A percentile compares a stretch with the other conserved stretches of the same genome.
Evolutionary conservation across 2,329 filamentous ascomycete genomes (phyloP).

Genomic region (Dactylonectria macrodidyma): DNA sequence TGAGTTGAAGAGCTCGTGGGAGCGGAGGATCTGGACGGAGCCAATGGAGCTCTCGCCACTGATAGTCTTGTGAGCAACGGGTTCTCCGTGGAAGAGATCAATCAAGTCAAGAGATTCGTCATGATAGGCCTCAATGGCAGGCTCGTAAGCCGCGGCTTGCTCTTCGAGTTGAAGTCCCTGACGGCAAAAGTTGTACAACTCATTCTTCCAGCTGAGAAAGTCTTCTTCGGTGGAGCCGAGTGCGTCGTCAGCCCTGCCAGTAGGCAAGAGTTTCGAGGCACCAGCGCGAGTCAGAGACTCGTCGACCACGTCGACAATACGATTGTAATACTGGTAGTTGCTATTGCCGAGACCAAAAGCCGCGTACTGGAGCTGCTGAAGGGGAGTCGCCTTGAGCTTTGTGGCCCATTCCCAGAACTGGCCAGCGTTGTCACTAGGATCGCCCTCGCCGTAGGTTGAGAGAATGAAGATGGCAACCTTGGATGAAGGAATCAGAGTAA

Average conservation of each 20-base stretch:
- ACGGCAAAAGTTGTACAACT: conserved; percentile 39
- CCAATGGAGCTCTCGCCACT: conserved; percentile 31
- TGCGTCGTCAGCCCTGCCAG: conserved; percentile 49
- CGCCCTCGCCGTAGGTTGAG: conserved; percentile 55
- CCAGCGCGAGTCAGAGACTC: conserved; percentile 41
- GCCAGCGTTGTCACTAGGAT: conserved; percentile 53
- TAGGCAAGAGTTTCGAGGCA: conserved; percentile 39
- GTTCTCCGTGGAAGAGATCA: conserved; percentile 34
- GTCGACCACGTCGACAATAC: conserved; percentile 45
- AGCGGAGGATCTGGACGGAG: conserved; percentile 22
- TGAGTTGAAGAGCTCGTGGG: conserved; percentile 43
- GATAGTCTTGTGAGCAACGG: conserved; percentile 38
- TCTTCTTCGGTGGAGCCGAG: conserved; percentile 50
- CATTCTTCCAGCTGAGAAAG: conserved; percentile 51
- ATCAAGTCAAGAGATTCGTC: conserved; percentile 33
- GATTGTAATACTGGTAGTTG: conserved; percentile 54
- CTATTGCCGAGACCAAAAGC: conserved; percentile 54
- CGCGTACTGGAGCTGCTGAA: conserved; percentile 44
- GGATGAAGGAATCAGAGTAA: conserved; percentile 45
- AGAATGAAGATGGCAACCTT: conserved; percentile 52
- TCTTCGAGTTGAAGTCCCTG: conserved; percentile 41
- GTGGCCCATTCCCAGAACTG: conserved; percentile 45
- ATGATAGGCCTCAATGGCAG: conserved; percentile 28
- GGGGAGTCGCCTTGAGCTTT: conserved; percentile 19
- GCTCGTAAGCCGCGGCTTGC: conserved; percentile 41